A percentile compares a stretch with the other conserved stretches of the same genome.
These are phyloP conservation scores for Recurvomyces mirabilis DNA, from an alignment of 495 filamentous ascomycete species.

Conservation along the genomic window DNA sequence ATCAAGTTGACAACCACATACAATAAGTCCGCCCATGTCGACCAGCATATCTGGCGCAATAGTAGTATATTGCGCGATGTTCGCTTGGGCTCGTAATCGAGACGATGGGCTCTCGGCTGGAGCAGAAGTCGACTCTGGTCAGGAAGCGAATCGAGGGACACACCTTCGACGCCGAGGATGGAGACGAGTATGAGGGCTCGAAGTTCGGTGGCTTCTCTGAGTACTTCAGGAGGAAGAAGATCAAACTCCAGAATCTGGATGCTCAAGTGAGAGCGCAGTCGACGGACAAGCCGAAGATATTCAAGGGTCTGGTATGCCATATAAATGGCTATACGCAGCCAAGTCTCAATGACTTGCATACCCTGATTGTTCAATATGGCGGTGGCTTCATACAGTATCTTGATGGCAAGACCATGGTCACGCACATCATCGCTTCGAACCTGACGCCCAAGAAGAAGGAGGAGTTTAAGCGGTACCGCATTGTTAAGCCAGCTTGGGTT, in stretches of 20 bases:
- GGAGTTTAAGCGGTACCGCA: slow-evolving; percentile 74
- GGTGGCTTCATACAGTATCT: slow-evolving; percentile 90
- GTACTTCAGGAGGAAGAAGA: slow-evolving; percentile 87
- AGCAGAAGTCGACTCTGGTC: slow-evolving; percentile 62
- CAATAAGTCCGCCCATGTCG: too few relatives aligned
- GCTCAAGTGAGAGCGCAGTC: slow-evolving; percentile 60
- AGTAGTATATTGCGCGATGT: too few relatives aligned
- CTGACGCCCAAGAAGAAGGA: slow-evolving; percentile 84
- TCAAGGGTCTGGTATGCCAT: slow-evolving; percentile 77
- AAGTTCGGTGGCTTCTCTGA: slow-evolving; percentile 79
- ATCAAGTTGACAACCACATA: too few relatives aligned
- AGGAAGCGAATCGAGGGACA: slow-evolving; percentile 77
- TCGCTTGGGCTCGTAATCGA: too few relatives aligned
- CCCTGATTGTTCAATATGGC: slow-evolving; percentile 76
- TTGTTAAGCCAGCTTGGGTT: slow-evolving; percentile 95
- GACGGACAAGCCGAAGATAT: slow-evolving; percentile 64
- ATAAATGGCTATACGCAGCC: slow-evolving; percentile 89
- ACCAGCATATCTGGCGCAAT: too few relatives aligned
- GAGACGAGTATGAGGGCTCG: slow-evolving; percentile 83
- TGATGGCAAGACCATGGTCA: slow-evolving; percentile 85
- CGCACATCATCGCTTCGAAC: slow-evolving; percentile 84
- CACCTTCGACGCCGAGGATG: slow-evolving; percentile 56
- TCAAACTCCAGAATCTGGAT: slow-evolving; percentile 91
- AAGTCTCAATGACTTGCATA: slow-evolving; percentile 74
- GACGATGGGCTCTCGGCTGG: slow-evolving; percentile 69